Conservation (phyloP, 345 rosid species). For the Brassica incana region DNA sequence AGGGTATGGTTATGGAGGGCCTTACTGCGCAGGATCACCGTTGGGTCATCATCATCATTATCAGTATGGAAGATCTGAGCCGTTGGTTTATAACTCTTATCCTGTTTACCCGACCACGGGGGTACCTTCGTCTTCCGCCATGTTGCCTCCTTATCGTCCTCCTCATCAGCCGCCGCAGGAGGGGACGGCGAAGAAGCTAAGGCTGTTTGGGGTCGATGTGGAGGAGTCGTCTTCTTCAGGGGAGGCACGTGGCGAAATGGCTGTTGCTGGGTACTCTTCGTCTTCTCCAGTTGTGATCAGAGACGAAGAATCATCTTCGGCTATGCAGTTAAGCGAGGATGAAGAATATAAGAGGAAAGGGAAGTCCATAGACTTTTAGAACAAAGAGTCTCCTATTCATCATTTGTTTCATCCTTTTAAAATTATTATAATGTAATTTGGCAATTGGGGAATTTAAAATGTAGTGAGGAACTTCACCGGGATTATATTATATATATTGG, state of each 20-base stretch:
- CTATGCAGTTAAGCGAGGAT: conserved; percentile 28
- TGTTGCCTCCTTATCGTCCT: neutral
- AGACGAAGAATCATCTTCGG: conserved; percentile 31
- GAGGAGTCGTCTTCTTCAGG: conserved; percentile 50
- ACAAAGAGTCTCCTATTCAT: neutral
- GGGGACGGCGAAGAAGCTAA: conserved; percentile 46
- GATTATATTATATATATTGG: conserved; percentile 5
- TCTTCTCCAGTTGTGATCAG: conserved; percentile 36
- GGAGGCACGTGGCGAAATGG: conserved; percentile 31
- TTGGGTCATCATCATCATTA: conserved; percentile 29
- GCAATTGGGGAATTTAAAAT: conserved; percentile 6
- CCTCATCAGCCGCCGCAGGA: neutral
- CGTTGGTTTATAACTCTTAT: conserved; percentile 55
- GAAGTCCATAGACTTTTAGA: conserved; percentile 29
- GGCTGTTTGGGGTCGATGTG: conserved; percentile 70
- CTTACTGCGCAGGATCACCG: conserved; percentile 45
- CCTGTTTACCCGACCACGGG: conserved; percentile 47
- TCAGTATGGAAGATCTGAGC: conserved; percentile 39
- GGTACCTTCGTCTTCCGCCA: neutral
- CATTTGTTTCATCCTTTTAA: neutral
- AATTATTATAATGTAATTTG: conserved; percentile 4
- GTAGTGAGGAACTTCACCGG: conserved; percentile 5
- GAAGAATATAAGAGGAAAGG: conserved; percentile 40
- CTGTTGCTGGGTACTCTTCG: conserved; percentile 1
- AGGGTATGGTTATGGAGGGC: conserved; percentile 34